Conservation (phyloP, 306 rosid genomes). For the Parietaria judaica region DNA sequence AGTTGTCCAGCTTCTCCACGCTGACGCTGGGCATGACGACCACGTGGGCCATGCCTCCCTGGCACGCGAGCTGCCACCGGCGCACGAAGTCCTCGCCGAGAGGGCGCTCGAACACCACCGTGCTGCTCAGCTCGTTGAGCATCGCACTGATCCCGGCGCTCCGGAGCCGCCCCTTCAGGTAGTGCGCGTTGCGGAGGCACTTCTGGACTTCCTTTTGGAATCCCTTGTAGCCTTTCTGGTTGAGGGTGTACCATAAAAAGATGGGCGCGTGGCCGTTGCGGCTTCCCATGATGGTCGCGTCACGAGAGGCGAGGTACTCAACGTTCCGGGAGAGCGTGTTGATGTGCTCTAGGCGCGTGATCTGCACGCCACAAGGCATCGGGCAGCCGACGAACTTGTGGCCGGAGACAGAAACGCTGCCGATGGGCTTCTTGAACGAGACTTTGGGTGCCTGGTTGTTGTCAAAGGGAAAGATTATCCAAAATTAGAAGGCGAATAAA, state of each 20-base stretch:
- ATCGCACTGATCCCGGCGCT: constrained; percentile 49
- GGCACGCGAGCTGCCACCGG: constrained; percentile 56
- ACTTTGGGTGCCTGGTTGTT: constrained; percentile 51
- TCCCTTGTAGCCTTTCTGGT: constrained; percentile 48
- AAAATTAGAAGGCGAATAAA: not conserved
- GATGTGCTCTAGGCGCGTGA: constrained; percentile 47
- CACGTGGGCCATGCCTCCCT: constrained; percentile 54
- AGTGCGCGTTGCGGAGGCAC: constrained; percentile 57
- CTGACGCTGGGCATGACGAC: constrained; percentile 56
- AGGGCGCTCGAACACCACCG: constrained; percentile 60
- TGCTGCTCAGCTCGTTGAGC: constrained; percentile 54
- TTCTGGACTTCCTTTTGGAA: constrained; percentile 57
- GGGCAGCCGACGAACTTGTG: constrained; percentile 63
- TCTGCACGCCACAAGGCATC: constrained; percentile 45
- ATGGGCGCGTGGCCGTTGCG: constrained; percentile 63
- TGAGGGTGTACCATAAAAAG: constrained; percentile 61
- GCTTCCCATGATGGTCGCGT: constrained; percentile 71
- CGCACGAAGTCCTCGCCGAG: constrained; percentile 40
- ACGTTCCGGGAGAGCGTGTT: constrained; percentile 48
- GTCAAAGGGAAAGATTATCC: not conserved
- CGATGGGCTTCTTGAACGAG: constrained; percentile 42
- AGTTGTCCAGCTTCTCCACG: constrained; percentile 39
- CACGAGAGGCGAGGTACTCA: constrained; percentile 62
- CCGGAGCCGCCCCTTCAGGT: constrained; percentile 33
- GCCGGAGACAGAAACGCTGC: constrained; percentile 46